A percentile compares a stretch with the other conserved stretches of the same genome.
Conservation (phyloP, 2,329 filamentous ascomycete genomes). For the Periconia macrospinosa region DNA sequence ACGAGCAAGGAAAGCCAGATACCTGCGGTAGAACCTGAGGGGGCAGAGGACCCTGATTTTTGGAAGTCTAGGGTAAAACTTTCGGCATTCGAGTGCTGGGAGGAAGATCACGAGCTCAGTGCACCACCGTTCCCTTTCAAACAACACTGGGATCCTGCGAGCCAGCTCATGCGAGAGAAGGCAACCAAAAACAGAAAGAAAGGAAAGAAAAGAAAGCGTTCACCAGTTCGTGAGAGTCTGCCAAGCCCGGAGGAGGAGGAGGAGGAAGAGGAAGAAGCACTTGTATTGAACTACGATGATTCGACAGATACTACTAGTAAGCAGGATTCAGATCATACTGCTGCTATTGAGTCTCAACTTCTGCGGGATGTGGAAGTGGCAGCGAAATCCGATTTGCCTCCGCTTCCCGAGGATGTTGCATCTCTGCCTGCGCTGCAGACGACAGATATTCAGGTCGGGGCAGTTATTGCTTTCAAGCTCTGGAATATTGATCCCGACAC, state of each 20-base stretch:
- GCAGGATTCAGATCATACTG: conserved; percentile 23
- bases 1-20: conserved; percentile 12
- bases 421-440: conserved; percentile 55
- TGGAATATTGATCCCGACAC: conserved; percentile 62
- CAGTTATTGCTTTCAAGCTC: conserved; percentile 69
- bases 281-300: conserved; percentile 38
- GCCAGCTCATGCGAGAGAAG: conserved; percentile 60
- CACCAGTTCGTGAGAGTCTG: conserved; percentile 44
- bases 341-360: conserved; percentile 33
- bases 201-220: conserved; percentile 41
- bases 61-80: conserved; percentile 78
- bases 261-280: conserved; percentile 30
- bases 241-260: conserved; percentile 29
- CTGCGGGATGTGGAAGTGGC: conserved; percentile 49
- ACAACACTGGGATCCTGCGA: conserved; percentile 84
- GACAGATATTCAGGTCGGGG: conserved; percentile 57
- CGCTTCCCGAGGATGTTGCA: conserved; percentile 60
- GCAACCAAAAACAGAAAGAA: conserved; percentile 59
- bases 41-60: conserved; percentile 56
- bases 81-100: conserved; percentile 79
- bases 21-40: conserved; percentile 23
- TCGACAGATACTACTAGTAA: conserved; percentile 16
- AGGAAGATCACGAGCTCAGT: conserved; percentile 60
- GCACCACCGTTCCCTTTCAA: conserved; percentile 87
- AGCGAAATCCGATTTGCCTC: conserved; percentile 62